phyloP scores from a whole-genome alignment of 78 protist species.

The Bodo saltans region DNA sequence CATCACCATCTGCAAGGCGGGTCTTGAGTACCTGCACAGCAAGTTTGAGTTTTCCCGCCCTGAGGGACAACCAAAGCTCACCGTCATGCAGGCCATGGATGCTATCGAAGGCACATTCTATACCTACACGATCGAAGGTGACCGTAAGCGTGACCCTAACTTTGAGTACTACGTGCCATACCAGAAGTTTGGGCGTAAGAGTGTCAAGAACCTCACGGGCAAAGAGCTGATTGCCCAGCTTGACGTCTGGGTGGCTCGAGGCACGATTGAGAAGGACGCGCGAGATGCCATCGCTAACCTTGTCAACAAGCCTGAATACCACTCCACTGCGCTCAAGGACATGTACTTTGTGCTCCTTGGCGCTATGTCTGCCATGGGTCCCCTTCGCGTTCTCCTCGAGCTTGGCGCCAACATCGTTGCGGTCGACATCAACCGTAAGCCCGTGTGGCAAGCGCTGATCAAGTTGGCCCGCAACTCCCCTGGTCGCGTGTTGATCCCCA shows the following conservation, averaged over 20 bases:
- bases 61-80: neutral
- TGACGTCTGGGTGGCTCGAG: conserved; percentile 51
- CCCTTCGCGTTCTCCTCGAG: conserved; percentile 39
- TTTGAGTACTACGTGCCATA: conserved; percentile 6
- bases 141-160: neutral
- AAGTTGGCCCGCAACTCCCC: conserved; percentile 12
- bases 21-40: conserved; percentile 22
- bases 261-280: conserved; percentile 47
- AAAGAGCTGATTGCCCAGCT: conserved; percentile 34
- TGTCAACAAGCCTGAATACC: conserved; percentile 31
- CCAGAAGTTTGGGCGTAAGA: too few species aligned
- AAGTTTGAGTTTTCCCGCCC: conserved; percentile 11
- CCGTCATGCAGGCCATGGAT: conserved; percentile 18
- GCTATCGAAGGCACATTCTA: neutral
- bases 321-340: conserved; percentile 45
- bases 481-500: conserved; percentile 48
- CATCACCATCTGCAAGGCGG: conserved; percentile 1
- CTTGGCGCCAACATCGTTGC: conserved; percentile 60
- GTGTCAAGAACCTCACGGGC: neutral
- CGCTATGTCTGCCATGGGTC: conserved; percentile 70
- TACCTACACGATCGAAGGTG: neutral
- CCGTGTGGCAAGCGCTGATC: conserved; percentile 49
- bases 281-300: conserved; percentile 22
- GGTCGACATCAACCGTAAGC: conserved; percentile 29
- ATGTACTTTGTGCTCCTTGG: conserved; percentile 55